Evolutionary conservation across 2,329 filamentous ascomycete species (phyloP), one percentile per base, ranked within the genome.

Genomic region (Sarocladium brachiariae): DNA sequence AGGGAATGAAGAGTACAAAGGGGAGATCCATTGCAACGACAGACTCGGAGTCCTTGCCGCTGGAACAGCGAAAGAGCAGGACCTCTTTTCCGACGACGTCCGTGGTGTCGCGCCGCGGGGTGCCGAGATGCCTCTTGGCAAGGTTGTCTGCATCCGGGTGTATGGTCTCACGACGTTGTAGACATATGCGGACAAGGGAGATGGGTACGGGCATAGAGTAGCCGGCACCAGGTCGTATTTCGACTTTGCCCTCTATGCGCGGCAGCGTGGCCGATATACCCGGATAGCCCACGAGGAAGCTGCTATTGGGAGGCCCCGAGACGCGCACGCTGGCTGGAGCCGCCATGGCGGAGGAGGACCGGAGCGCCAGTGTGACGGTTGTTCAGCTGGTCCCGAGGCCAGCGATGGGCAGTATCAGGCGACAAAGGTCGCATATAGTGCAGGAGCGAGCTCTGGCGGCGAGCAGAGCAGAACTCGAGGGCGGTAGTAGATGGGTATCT

Each of bases 211-310:
- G 90, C 60, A 90, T 90, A 16, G 90, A 92, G 61, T 87, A 84
- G 54, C 93, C 92, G 55, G 85, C 78, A 50, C 83, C 84, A 37
- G 93, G 93, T 54, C 93, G 83, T 61, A 99, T 93, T 72, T 97
- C 93, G 65, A 99, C 93, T 66, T 93, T 95, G 61, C 93, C 93
- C 76, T 96, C 92, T 72, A 99, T 92, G 65, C 93, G 87, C 63
- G 93, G 93, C 89, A 96, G 71, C 33, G 93, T 99, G 63, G 93
- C 93, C 51, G 92, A 96, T 69, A 99, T 97, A 60, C 93, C 93
- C 51, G 93, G 93, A 70, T 97, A 99, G 61, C 93, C 93, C 60
- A 97, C 89, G 57, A 97, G 78, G 66, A 96, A 96, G 72, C 88
- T 93, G 72, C 89, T 93, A 73, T 99, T 99, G 61, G 93, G 91